Conservation (phyloP, 129 eudicot genomes). For the Chrysanthemum lavandulifolium region DNA sequence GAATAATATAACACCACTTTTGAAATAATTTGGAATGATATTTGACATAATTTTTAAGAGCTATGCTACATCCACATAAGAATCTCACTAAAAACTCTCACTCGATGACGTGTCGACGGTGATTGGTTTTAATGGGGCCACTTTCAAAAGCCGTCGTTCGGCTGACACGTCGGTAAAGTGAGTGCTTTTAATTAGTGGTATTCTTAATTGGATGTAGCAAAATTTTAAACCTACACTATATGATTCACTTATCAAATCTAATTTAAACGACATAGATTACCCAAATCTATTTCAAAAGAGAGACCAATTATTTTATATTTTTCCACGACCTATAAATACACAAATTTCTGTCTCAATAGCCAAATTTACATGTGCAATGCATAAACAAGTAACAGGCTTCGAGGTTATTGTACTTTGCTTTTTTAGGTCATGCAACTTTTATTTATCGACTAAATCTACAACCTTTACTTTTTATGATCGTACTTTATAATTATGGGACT, state of each 20-base stretch:
- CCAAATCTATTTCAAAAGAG: slow-evolving; percentile 36
- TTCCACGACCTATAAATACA: slow-evolving; percentile 25
- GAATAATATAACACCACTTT: no score
- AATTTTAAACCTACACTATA: no score
- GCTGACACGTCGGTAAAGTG: no score
- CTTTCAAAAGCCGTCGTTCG: no score
- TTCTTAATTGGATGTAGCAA: no score
- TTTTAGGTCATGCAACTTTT: slow-evolving; percentile 28
- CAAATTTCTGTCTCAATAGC: slow-evolving; percentile 34
- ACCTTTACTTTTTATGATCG: slow-evolving; percentile 21
- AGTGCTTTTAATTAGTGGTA: no score
- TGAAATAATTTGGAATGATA: no score
- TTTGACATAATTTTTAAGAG: no score
- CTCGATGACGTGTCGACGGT: no score
- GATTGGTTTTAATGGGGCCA: no score
- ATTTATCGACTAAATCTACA: slow-evolving; percentile 16
- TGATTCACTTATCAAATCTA: not conserved
- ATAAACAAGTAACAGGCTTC: slow-evolving; percentile 30
- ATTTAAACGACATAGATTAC: slow-evolving; percentile 10
- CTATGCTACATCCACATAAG: no score
- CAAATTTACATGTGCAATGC: slow-evolving; percentile 31
- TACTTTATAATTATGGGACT: slow-evolving; percentile 20
- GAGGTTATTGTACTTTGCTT: slow-evolving; percentile 36
- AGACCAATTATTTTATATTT: slow-evolving; percentile 22
- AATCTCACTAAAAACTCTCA: no score